Conservation (phyloP, 148 eudicot genomes). For the Persicaria maculosa region DNA sequence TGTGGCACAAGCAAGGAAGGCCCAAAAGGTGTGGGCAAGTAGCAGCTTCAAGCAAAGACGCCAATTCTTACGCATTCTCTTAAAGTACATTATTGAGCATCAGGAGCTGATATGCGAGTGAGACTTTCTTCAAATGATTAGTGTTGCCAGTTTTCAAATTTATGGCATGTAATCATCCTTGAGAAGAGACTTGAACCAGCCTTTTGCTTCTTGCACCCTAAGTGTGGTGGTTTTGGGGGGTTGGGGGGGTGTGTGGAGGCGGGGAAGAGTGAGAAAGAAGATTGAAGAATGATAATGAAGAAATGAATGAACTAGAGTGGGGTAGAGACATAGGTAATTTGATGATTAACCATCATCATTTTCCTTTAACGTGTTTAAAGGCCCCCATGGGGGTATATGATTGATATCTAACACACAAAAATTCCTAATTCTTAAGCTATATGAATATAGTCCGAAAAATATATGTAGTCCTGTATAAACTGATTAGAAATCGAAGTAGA, state of each 20-base stretch:
- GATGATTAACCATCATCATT: background rate
- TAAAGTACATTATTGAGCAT: conserved; percentile 92
- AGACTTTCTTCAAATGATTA: conserved; percentile 18
- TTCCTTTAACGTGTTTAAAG: background rate
- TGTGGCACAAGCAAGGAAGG: conserved; percentile 82
- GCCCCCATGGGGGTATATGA: background rate
- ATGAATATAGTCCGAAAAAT: background rate
- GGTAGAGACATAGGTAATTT: background rate
- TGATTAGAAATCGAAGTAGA: too few species aligned
- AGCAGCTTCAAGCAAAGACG: conserved; percentile 98
- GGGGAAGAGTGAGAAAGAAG: background rate
- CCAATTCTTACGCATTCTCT: conserved; percentile 81
- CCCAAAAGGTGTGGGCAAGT: conserved; percentile 82
- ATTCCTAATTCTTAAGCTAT: background rate
- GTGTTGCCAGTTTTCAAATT: background rate
- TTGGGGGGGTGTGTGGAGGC: background rate
- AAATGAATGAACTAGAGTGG: background rate
- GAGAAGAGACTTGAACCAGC: background rate
- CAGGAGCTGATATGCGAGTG: conserved; percentile 98
- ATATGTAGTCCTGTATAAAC: background rate
- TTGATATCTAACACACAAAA: background rate
- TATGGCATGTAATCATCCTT: background rate
- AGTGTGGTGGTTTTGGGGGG: background rate
- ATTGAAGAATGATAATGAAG: background rate
- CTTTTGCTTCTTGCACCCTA: background rate